Evolutionary conservation across 345 rosid genomes (phyloP).

Genomic region (Arabidopsis suecica): DNA sequence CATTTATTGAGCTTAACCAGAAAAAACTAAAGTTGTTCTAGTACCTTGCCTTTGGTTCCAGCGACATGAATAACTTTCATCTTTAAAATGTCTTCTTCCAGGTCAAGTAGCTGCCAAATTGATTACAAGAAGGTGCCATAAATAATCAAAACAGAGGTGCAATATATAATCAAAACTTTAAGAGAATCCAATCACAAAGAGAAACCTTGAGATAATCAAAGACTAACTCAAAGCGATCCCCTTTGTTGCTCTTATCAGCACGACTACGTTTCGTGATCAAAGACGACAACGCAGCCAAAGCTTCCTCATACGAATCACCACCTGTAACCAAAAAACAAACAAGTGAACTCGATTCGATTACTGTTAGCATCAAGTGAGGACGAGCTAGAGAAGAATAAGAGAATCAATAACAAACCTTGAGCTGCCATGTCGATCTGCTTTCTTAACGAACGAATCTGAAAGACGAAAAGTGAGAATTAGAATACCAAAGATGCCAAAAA

Average conservation of each 20-base stretch:
- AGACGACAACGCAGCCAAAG: constrained; percentile 86
- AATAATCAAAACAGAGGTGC: not conserved
- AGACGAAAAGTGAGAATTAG: not conserved
- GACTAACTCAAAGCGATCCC: constrained; percentile 85
- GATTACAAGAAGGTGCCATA: not conserved
- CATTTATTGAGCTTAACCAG: not conserved
- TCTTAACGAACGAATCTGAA: constrained; percentile 45
- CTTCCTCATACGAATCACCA: constrained; percentile 61
- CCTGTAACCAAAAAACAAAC: constrained; percentile 36
- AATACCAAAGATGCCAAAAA: not conserved
- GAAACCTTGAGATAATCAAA: constrained; percentile 82
- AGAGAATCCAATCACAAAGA: not conserved
- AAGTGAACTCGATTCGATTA: constrained; percentile 35
- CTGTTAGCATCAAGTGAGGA: not conserved
- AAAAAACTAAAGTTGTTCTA: not conserved
- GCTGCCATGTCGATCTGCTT: constrained; percentile 46
- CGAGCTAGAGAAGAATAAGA: constrained; percentile 1
- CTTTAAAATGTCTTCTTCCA: constrained; percentile 73
- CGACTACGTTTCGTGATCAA: constrained; percentile 87
- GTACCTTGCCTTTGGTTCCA: constrained; percentile 98
- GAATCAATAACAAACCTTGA: constrained; percentile 14
- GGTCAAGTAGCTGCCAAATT: constrained; percentile 66
- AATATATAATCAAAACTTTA: not conserved
- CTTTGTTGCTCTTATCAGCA: constrained; percentile 83
- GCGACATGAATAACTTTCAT: constrained; percentile 96